Conservation (phyloP, 2,329 filamentous ascomycete species). For the Xylariaceae sp. region DNA sequence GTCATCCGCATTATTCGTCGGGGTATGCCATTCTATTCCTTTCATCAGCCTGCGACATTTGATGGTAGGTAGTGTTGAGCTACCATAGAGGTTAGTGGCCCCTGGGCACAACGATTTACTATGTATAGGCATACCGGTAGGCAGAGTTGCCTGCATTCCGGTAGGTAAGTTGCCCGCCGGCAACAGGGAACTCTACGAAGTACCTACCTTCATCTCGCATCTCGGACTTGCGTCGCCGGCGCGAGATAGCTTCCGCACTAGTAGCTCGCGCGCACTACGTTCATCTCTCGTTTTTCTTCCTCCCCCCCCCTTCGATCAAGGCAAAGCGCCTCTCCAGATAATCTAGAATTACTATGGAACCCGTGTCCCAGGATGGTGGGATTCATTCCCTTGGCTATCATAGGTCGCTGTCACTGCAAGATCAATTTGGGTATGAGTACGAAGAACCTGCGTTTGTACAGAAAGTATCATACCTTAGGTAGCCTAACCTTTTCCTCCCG, state of each 20-base stretch:
- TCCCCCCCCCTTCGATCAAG: too few species aligned
- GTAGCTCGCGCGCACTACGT: too few species aligned
- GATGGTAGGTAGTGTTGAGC: neutral
- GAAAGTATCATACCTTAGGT: too few species aligned
- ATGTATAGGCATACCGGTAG: neutral
- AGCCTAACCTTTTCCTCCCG: too few species aligned
- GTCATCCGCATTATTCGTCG: neutral
- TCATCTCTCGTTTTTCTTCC: too few species aligned
- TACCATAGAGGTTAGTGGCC: neutral
- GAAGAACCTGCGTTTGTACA: too few species aligned
- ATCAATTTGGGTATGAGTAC: too few species aligned
- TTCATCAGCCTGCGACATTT: neutral
- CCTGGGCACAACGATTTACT: neutral
- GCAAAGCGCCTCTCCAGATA: too few species aligned
- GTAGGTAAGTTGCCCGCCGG: neutral
- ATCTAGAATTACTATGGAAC: neutral
- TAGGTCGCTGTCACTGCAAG: neutral
- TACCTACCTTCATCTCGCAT: too few species aligned
- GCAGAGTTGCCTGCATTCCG: neutral
- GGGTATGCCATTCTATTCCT: neutral
- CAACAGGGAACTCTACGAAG: neutral
- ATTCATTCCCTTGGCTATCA: neutral
- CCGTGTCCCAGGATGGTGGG: neutral
- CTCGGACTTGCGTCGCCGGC: too few species aligned
- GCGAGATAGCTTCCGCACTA: too few species aligned